Evolutionary conservation across 2,329 filamentous ascomycete species (phyloP).

Genomic region (Exophiala sideris): DNA sequence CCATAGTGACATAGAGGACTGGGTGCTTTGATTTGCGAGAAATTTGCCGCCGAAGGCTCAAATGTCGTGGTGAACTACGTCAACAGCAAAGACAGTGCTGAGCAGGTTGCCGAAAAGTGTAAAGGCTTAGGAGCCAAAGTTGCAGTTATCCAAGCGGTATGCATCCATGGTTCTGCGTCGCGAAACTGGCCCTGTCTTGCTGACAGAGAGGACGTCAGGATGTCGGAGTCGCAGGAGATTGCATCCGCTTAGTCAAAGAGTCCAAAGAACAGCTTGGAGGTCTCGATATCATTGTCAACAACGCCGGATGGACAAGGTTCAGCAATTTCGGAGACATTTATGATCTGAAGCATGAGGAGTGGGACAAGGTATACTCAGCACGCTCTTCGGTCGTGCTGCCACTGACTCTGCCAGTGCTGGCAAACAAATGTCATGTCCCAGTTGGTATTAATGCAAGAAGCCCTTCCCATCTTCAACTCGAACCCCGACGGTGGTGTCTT

Average conservation of each 20-base stretch:
- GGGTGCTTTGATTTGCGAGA: constrained; percentile 64
- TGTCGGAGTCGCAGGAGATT: constrained; percentile 58
- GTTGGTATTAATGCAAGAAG: constrained; percentile 54
- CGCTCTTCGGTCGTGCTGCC: background rate
- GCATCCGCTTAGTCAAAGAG: constrained; percentile 57
- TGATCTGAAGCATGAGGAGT: constrained; percentile 58
- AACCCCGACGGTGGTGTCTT: constrained; percentile 63
- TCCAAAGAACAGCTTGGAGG: constrained; percentile 61
- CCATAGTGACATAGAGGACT: constrained; percentile 54
- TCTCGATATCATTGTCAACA: constrained; percentile 74
- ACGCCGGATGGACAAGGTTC: constrained; percentile 66
- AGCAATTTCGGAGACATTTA: constrained; percentile 56
- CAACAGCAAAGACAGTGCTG: constrained; percentile 58
- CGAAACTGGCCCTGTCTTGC: background rate
- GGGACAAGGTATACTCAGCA: constrained; percentile 53
- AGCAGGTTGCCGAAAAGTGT: constrained; percentile 56
- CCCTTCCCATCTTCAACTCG: constrained; percentile 56
- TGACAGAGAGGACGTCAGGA: constrained; percentile 47
- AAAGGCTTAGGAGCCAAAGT: constrained; percentile 51
- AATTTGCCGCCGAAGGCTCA: constrained; percentile 65
- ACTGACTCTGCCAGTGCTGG: constrained; percentile 49
- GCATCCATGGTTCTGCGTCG: constrained; percentile 18
- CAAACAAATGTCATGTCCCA: constrained; percentile 60
- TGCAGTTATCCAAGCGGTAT: constrained; percentile 58
- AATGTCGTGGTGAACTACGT: constrained; percentile 73